Conservation (phyloP, 2,329 filamentous ascomycete genomes). For the Aspergillus thermomutatus region DNA sequence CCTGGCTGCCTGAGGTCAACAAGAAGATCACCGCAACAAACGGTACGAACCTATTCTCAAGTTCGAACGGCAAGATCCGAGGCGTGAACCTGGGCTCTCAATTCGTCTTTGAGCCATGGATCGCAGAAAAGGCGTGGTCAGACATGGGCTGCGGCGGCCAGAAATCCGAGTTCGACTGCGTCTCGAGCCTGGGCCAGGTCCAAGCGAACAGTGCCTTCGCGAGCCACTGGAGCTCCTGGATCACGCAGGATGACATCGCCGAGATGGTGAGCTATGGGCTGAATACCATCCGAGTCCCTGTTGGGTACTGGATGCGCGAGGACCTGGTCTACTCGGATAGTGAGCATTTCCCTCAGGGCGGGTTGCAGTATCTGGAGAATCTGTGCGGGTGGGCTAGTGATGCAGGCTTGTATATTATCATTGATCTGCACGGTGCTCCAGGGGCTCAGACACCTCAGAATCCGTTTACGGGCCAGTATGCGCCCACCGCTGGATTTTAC, state of each 20-base stretch:
- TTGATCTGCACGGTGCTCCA: slow-evolving; percentile 53
- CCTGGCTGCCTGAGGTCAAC: slow-evolving; percentile 27
- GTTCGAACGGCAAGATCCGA: slow-evolving; percentile 43
- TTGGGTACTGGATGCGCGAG: slow-evolving; percentile 57
- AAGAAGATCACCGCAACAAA: slow-evolving; percentile 21
- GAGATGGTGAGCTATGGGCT: slow-evolving; percentile 50
- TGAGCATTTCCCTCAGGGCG: slow-evolving; percentile 52
- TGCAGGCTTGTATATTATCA: slow-evolving; percentile 51
- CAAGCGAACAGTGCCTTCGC: slow-evolving; percentile 48
- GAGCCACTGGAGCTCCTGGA: slow-evolving; percentile 51
- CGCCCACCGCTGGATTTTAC: slow-evolving; percentile 52
- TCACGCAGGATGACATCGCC: slow-evolving; percentile 48
- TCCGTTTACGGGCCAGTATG: slow-evolving; percentile 47
- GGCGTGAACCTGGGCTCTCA: slow-evolving; percentile 55
- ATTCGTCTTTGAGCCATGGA: slow-evolving; percentile 56
- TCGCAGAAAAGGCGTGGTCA: slow-evolving; percentile 46
- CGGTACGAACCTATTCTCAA: slow-evolving; percentile 24
- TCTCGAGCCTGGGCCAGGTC: slow-evolving; percentile 47
- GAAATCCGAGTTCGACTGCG: slow-evolving; percentile 55
- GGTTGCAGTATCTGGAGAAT: slow-evolving; percentile 45
- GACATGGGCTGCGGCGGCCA: slow-evolving; percentile 46
- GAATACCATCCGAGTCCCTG: slow-evolving; percentile 53
- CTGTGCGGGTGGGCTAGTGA: slow-evolving; percentile 50
- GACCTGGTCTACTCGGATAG: slow-evolving; percentile 45
- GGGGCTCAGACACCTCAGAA: slow-evolving; percentile 48